phyloP scores from a whole-genome alignment of 2,329 filamentous ascomycete genomes.

The Sarocladium kiliense region DNA sequence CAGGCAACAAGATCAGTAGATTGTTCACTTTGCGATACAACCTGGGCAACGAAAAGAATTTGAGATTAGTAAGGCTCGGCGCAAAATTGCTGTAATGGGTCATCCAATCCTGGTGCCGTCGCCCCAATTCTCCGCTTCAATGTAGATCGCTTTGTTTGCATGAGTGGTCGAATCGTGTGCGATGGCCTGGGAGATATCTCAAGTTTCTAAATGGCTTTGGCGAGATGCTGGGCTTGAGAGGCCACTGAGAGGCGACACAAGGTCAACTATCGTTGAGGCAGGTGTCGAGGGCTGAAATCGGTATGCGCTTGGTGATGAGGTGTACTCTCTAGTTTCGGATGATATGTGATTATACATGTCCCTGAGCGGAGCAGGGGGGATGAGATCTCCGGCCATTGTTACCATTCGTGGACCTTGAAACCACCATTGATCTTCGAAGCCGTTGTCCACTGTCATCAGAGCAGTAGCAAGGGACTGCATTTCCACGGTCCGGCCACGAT shows the following conservation, averaged over 20 bases:
- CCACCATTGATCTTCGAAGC: conserved; percentile 55
- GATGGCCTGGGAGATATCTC: neutral
- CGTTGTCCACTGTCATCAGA: conserved; percentile 53
- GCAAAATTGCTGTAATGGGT: too few species aligned
- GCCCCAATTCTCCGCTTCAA: too few species aligned
- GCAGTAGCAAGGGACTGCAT: conserved; percentile 46
- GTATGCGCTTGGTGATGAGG: neutral
- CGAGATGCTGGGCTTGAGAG: conserved; percentile 2
- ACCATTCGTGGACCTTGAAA: conserved; percentile 36
- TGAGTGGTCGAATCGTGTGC: neutral
- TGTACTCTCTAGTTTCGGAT: neutral
- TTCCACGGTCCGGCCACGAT: conserved; percentile 24
- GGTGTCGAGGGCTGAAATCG: neutral
- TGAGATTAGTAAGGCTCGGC: too few species aligned
- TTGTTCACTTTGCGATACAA: too few species aligned
- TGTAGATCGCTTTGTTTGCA: too few species aligned
- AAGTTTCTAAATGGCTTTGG: neutral
- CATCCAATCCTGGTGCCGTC: too few species aligned
- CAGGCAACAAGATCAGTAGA: too few species aligned
- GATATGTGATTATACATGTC: neutral
- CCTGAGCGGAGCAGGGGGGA: conserved; percentile 6
- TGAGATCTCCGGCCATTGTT: conserved; percentile 11
- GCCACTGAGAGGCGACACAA: conserved; percentile 10
- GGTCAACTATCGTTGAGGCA: conserved; percentile 3
- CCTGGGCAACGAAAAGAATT: too few species aligned